Base-by-base conservation (phyloP, 495 filamentous ascomycete genomes). In the Chlorociboria aeruginascens region DNA sequence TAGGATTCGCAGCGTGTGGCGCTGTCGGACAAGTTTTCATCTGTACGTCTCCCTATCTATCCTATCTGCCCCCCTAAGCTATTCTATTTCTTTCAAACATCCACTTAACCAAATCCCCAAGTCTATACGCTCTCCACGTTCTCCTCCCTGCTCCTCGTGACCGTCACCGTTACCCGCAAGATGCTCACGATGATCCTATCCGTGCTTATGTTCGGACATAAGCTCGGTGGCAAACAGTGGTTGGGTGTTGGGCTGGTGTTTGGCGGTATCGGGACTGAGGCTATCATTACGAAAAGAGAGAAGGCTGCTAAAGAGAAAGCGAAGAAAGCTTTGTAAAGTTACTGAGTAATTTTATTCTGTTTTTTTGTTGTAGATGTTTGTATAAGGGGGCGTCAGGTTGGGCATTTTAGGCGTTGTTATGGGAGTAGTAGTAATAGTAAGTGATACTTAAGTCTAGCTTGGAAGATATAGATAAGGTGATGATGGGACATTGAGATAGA, bases 141-240 rank as follows among this genome's bases (percentile, higher is more conserved):
- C 68, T 92, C 86, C 32, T 89, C 83, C 8, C 71, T 98, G 47
- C 73, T 97, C 43, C 79, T 98, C 28, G 92, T 96, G 10, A 98
- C 92, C 8, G 88, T 98, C 0, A 98, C 89, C 2, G 92, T 98
- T 9, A 98, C 92, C 38, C 73, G 92, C 53, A 98, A 98, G 69
- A 98, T 98, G 93, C 73, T 96, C 60, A 96, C 89, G 49, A 98
- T 98, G 92, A 84, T 97, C 51, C 73, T 98, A 37, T 90, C 84
- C 50, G 92, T 98, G 25, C 70, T 97, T 44, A 87, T 85, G 70
- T 98, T 96, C 65, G 92, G 93, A 29, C 93, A 98, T 62, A 75
- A 74, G 43, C 70, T 98, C 44, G 82, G 75, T 16, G 64, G 69
- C 32, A 93, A 89, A 70, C 92, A 98, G 67, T 87, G 87, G 85